These are phyloP conservation scores for Cladosporium colombiae DNA, from an alignment of 2,329 filamentous ascomycete genomes.

Conservation along the genomic window DNA sequence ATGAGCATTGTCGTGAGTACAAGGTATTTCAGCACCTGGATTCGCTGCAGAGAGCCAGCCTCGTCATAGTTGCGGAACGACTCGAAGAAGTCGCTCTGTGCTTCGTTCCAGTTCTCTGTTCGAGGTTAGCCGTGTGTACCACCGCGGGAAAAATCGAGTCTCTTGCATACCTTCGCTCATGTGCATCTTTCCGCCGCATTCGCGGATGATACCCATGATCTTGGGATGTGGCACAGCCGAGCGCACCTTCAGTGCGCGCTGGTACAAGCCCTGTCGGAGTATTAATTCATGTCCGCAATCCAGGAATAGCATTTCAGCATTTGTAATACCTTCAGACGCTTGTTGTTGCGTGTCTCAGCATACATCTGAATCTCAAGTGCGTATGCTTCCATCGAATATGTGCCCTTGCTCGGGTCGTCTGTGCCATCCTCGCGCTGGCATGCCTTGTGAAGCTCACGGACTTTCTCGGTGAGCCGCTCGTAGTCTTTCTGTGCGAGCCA, in stretches of 20 bases:
- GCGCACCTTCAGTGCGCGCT: conserved; percentile 84
- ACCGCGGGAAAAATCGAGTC: conserved; percentile 19
- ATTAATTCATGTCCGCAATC: conserved; percentile 4
- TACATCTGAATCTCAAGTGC: conserved; percentile 99
- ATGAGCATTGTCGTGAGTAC: conserved; percentile 97
- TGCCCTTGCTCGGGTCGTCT: conserved; percentile 93
- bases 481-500: conserved; percentile 93
- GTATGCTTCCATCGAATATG: conserved; percentile 93
- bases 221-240: conserved; percentile 98
- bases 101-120: conserved; percentile 92
- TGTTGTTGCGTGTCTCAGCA: conserved; percentile 94
- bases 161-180: conserved; percentile 76
- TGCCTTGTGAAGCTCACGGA: conserved; percentile 83
- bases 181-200: conserved; percentile 99
- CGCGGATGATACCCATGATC: conserved; percentile 98
- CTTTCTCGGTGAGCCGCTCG: conserved; percentile 73
- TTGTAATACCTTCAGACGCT: conserved; percentile 73
- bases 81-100: conserved; percentile 97
- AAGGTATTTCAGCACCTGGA: conserved; percentile 96
- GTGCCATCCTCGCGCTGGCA: conserved; percentile 85
- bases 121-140: conserved; percentile 27
- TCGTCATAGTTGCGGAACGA: conserved; percentile 99
- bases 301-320: conserved; percentile 23
- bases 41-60: conserved; percentile 90
- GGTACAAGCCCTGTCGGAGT: conserved; percentile 67